Evolutionary conservation across 2,329 filamentous ascomycete species (phyloP).

Genomic region (Pseudogymnoascus sp.): DNA sequence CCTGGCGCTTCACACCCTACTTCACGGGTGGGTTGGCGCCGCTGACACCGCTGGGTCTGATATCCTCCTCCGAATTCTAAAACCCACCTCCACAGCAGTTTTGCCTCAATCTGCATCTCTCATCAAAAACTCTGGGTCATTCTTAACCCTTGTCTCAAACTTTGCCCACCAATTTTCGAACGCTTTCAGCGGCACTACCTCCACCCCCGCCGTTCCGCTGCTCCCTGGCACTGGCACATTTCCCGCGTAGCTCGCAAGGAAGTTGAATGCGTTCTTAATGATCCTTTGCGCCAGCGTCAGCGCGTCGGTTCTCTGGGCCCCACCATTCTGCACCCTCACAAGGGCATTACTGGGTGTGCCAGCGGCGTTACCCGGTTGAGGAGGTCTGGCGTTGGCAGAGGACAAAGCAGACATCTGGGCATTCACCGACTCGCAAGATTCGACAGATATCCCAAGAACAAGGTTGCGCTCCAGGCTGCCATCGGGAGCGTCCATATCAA

Average conservation of each 20-base stretch:
- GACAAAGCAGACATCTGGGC: slow-evolving; percentile 58
- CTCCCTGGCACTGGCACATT: slow-evolving; percentile 58
- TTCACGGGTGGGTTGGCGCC: background rate
- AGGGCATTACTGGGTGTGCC: slow-evolving; percentile 18
- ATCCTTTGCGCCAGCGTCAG: slow-evolving; percentile 83
- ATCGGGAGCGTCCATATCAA: slow-evolving; percentile 25
- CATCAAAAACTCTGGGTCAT: slow-evolving; percentile 85
- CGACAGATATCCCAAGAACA: slow-evolving; percentile 75
- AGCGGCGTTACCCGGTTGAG: slow-evolving; percentile 24
- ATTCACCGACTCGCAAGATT: slow-evolving; percentile 65
- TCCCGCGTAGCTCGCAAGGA: slow-evolving; percentile 78
- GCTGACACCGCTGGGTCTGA: background rate
- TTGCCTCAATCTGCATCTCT: slow-evolving; percentile 44
- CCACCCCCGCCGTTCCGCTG: slow-evolving; percentile 53
- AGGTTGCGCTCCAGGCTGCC: slow-evolving; percentile 36
- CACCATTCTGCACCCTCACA: slow-evolving; percentile 14
- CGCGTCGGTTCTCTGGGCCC: slow-evolving; percentile 48
- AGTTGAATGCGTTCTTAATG: slow-evolving; percentile 96
- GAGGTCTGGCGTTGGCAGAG: slow-evolving; percentile 30
- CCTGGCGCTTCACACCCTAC: background rate
- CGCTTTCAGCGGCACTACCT: slow-evolving; percentile 86
- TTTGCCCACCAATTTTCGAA: slow-evolving; percentile 98
- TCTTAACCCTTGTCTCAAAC: slow-evolving; percentile 79
- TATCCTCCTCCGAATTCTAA: background rate
- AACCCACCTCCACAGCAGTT: background rate